These are phyloP conservation scores for Paspalum notatum DNA, from an alignment of 176 grass and related monocot genomes.

Conservation along the genomic window DNA sequence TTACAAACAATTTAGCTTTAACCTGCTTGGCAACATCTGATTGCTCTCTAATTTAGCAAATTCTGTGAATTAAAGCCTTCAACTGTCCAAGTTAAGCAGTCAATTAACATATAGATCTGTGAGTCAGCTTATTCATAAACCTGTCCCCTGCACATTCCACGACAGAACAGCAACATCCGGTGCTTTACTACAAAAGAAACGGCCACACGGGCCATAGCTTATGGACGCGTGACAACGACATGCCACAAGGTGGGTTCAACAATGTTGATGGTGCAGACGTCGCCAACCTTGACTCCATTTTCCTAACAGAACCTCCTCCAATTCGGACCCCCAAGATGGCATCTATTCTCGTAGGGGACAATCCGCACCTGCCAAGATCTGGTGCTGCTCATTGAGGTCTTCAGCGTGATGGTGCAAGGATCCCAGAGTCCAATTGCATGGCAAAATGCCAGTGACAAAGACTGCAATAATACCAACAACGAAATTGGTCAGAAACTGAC, in stretches of 20 bases:
- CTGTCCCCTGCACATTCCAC: neutral
- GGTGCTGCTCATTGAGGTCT: neutral
- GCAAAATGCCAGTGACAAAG: neutral
- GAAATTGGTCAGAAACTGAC: neutral
- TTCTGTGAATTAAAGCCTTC: too few relatives aligned
- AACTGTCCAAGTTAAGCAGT: neutral
- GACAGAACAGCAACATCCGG: neutral
- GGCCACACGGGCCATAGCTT: neutral
- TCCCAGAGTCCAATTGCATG: neutral
- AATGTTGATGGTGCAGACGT: slow-evolving; percentile 19
- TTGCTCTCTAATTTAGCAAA: too few relatives aligned
- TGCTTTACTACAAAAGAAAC: neutral
- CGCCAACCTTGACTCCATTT: slow-evolving; percentile 18
- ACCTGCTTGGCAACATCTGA: too few relatives aligned
- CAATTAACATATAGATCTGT: neutral
- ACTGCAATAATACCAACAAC: neutral
- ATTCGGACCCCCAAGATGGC: neutral
- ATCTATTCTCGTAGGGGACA: neutral
- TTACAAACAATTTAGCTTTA: too few relatives aligned
- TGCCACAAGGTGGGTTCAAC: slow-evolving; percentile 12
- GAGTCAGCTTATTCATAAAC: neutral
- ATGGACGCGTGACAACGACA: neutral
- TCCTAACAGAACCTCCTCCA: slow-evolving; percentile 26
- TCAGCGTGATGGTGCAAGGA: neutral
- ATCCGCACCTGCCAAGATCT: slow-evolving; percentile 12